Conservation (phyloP, 257 asterid species). For the Forsythia viridissima region DNA sequence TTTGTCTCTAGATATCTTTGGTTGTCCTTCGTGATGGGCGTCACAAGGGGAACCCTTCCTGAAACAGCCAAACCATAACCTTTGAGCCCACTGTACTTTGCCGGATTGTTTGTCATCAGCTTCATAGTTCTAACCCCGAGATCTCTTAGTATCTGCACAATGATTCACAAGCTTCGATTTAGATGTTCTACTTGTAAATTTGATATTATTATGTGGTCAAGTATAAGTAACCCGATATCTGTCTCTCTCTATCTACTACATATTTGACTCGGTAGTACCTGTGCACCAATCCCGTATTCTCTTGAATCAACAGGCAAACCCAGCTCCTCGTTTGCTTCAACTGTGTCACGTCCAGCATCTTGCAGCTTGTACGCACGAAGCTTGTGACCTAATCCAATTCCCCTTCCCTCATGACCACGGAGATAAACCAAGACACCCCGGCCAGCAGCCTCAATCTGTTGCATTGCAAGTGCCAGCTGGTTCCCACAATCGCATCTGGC, state of each 20-base stretch:
- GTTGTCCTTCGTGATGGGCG: conserved; percentile 79
- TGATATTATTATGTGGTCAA: neutral
- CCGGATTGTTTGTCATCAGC: conserved; percentile 96
- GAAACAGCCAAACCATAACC: conserved; percentile 88
- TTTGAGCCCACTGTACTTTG: conserved; percentile 85
- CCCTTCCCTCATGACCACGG: conserved; percentile 98
- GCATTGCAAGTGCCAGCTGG: conserved; percentile 90
- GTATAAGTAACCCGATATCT: no score
- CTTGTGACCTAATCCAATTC: conserved; percentile 96
- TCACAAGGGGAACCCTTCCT: conserved; percentile 80
- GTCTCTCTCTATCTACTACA: neutral
- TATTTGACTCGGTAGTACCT: conserved; percentile 46
- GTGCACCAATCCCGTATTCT: conserved; percentile 98
- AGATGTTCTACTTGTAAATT: neutral
- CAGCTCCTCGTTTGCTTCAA: conserved; percentile 94
- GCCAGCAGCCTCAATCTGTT: conserved; percentile 89
- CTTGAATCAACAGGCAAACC: conserved; percentile 95
- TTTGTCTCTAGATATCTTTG: conserved; percentile 87
- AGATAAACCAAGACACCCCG: conserved; percentile 85
- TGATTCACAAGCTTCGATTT: neutral
- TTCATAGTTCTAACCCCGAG: conserved; percentile 95
- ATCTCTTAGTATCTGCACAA: conserved; percentile 85
- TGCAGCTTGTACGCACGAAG: conserved; percentile 93
- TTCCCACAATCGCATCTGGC: conserved; percentile 96
- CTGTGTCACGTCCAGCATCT: conserved; percentile 92